These are phyloP conservation scores for Dissophora ornata DNA, from an alignment of 192 early-diverging fungal genomes.

Conservation along the genomic window DNA sequence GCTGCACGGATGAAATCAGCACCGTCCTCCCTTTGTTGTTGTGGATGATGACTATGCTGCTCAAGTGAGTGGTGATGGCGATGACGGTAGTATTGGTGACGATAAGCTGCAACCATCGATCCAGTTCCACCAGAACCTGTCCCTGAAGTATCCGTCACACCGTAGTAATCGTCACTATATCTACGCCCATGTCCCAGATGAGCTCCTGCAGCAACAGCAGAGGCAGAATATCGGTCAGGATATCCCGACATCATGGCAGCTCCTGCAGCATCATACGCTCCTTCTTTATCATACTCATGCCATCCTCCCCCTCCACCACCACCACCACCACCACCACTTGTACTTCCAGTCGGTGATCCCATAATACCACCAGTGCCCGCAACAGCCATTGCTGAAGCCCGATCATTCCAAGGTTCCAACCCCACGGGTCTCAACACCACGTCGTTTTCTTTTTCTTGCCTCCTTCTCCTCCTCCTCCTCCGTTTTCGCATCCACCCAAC, in stretches of 20 bases:
- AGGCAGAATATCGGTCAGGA: background rate
- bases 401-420: constrained; percentile 16
- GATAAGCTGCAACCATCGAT: background rate
- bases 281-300: constrained; percentile 15
- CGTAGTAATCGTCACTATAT: constrained; percentile 2
- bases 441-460: background rate
- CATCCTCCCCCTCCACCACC: background rate
- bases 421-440: constrained; percentile 1
- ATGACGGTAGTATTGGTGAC: constrained; percentile 2
- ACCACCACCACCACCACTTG: background rate
- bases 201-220: background rate
- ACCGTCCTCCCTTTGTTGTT: too few relatives aligned
- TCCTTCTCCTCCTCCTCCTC: constrained; percentile 3
- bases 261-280: background rate
- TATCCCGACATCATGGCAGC: background rate
- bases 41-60: too few relatives aligned
- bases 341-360: background rate
- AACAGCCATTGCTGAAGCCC: background rate
- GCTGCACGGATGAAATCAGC: too few relatives aligned
- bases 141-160: background rate
- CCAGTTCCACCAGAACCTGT: background rate
- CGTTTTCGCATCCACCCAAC: constrained; percentile 11
- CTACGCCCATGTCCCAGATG: background rate
- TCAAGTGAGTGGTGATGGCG: too few relatives aligned
- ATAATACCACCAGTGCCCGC: background rate